These are phyloP conservation scores for Aspergillus neoniger DNA, from an alignment of 2,329 filamentous ascomycete genomes.

Conservation along the genomic window DNA sequence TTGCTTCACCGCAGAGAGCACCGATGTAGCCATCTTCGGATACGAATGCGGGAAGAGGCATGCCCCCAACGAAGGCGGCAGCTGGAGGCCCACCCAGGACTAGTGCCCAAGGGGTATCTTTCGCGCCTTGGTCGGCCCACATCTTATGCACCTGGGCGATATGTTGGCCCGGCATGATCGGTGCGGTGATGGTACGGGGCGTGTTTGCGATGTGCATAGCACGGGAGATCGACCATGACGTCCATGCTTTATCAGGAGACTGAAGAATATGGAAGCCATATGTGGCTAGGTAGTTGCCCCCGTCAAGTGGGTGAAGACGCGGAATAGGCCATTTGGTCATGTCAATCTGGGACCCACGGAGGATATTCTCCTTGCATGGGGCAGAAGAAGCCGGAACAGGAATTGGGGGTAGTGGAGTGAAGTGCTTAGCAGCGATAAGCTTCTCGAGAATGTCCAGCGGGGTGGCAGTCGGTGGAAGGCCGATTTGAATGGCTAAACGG, in stretches of 20 bases:
- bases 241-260: background rate
- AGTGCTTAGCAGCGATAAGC: background rate
- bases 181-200: background rate
- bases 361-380: background rate
- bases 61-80: background rate
- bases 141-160: background rate
- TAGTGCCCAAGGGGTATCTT: background rate
- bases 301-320: background rate
- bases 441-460: background rate
- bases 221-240: background rate
- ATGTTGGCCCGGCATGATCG: background rate
- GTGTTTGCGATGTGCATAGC: no score
- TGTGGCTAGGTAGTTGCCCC: background rate
- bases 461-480: background rate
- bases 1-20: background rate
- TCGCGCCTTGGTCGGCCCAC: background rate
- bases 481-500: background rate
- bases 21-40: background rate
- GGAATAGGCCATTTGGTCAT: background rate
- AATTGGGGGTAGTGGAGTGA: background rate
- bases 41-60: background rate
- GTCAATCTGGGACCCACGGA: background rate
- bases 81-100: background rate
- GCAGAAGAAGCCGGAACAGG: fast-evolving
- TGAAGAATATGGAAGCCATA: background rate